These are phyloP conservation scores for Medicago lupulina DNA, from an alignment of 306 rosid genomes.

Conservation along the genomic window DNA sequence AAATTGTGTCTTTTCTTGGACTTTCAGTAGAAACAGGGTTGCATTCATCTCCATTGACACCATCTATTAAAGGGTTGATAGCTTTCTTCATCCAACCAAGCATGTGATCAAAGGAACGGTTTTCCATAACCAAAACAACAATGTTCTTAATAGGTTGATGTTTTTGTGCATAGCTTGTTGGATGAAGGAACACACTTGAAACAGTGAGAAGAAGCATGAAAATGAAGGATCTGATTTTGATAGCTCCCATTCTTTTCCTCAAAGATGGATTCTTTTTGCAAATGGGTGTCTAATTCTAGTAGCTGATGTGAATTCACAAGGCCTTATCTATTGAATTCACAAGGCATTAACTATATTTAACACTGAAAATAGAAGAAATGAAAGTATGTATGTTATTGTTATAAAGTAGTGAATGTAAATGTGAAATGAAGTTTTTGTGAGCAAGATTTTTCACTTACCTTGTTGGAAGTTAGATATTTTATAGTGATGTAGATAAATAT, in stretches of 20 bases:
- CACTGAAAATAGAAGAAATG: not conserved
- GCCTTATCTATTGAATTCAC: no score
- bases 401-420: not conserved
- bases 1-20: conserved; percentile 55
- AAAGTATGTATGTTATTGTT: not conserved
- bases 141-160: conserved; percentile 80
- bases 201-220: conserved; percentile 56
- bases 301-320: not conserved
- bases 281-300: conserved; percentile 16
- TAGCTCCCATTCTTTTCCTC: conserved; percentile 42
- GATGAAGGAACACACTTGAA: conserved; percentile 49
- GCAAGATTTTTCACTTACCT: conserved; percentile 6
- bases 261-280: conserved; percentile 39
- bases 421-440: not conserved
- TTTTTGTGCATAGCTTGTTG: conserved; percentile 49
- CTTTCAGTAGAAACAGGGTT: conserved; percentile 73
- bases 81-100: conserved; percentile 95
- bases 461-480: conserved; percentile 11
- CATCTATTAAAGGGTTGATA: conserved; percentile 73
- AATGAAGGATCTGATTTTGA: conserved; percentile 47
- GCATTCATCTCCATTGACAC: conserved; percentile 93
- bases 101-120: conserved; percentile 95
- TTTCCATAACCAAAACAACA: conserved; percentile 95
- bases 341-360: no score
- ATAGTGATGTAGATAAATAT: no score